These are phyloP conservation scores for Phytophthora pinifolia DNA, from an alignment of 352 stramenopile genomes.

Conservation along the genomic window DNA sequence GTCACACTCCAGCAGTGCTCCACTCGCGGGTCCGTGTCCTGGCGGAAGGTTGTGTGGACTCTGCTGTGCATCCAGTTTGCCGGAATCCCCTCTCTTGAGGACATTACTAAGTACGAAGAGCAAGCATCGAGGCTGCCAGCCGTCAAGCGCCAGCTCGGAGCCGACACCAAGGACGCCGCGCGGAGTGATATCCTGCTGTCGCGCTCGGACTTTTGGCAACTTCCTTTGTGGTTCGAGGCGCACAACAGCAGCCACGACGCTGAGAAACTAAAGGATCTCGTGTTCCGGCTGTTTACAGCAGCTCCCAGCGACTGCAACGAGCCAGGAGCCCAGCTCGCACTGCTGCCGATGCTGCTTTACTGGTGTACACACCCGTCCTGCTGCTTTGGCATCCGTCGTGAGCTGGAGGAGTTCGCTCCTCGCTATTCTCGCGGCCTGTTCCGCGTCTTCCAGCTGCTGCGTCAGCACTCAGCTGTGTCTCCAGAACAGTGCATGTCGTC, in stretches of 20 bases:
- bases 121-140: conserved; percentile 3
- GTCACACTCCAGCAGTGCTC: conserved; percentile 34
- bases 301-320: neutral
- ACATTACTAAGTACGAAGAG: conserved; percentile 26
- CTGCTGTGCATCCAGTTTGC: conserved; percentile 42
- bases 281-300: conserved; percentile 39
- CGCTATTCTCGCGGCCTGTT: conserved; percentile 39
- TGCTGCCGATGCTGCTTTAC: conserved; percentile 40
- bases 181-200: conserved; percentile 14
- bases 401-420: conserved; percentile 41
- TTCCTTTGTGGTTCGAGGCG: conserved; percentile 51
- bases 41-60: conserved; percentile 44
- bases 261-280: conserved; percentile 28
- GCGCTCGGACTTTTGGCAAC: conserved; percentile 26
- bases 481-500: conserved; percentile 7
- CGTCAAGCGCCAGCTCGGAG: conserved; percentile 7
- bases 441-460: conserved; percentile 35
- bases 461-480: conserved; percentile 5
- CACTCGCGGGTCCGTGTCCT: conserved; percentile 19
- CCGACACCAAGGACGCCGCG: neutral
- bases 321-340: conserved; percentile 4
- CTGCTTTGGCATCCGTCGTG: conserved; percentile 27
- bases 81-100: conserved; percentile 28
- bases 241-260: neutral
- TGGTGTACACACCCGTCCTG: conserved; percentile 38